These are phyloP conservation scores for Candida silvicultrix DNA, from an alignment of 805 yeast species.

Conservation along the genomic window DNA sequence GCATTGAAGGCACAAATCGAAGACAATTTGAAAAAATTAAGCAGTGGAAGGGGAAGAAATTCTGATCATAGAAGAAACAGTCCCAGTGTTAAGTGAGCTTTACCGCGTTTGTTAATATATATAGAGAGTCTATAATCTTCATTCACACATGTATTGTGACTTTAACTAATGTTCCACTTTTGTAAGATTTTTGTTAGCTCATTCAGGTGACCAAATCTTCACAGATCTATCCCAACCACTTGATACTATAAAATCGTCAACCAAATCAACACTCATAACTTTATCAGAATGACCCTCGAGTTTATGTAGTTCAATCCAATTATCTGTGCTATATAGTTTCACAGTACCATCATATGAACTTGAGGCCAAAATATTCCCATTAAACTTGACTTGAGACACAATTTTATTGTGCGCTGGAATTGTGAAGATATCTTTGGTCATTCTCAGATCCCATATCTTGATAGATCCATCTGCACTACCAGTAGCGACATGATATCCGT, in stretches of 20 bases:
- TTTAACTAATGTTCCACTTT: no score
- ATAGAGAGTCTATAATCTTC: no score
- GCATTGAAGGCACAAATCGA: conserved; percentile 13
- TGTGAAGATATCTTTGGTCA: conserved; percentile 32
- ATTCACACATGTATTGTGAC: conserved; percentile 1
- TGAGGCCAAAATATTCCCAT: conserved; percentile 39
- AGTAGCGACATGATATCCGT: conserved; percentile 71
- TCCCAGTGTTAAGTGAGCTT: conserved; percentile 12
- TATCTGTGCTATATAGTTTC: conserved; percentile 59
- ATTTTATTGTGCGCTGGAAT: conserved; percentile 74
- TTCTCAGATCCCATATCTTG: conserved; percentile 83
- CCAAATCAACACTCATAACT: conserved; percentile 63
- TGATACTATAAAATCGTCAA: conserved; percentile 41
- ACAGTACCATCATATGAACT: conserved; percentile 68
- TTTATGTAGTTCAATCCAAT: conserved; percentile 53
- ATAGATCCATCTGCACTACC: conserved; percentile 81
- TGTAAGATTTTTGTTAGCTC: no score
- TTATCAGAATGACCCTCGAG: conserved; percentile 60
- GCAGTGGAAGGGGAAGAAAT: conserved; percentile 11
- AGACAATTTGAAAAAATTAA: conserved; percentile 14
- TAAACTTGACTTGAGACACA: conserved; percentile 58
- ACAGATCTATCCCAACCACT: conserved; percentile 85
- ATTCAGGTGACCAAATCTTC: conserved; percentile 47
- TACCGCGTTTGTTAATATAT: no score
- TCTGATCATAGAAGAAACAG: conserved; percentile 13